Evolutionary conservation across 2,329 filamentous ascomycete genomes (phyloP).

Genomic region (Cadophora malorum): DNA sequence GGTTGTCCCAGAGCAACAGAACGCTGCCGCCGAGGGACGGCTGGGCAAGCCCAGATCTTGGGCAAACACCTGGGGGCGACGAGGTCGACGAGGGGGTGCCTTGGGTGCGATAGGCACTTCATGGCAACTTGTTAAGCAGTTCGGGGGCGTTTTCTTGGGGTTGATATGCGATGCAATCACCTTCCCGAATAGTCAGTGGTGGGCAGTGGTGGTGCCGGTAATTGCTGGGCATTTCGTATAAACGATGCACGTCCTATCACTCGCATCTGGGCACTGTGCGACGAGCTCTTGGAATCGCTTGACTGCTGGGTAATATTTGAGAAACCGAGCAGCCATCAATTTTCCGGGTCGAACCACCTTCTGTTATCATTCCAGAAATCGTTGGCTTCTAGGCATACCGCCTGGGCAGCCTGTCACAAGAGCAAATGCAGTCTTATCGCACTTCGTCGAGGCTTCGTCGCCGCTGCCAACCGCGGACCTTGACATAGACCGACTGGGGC

Average conservation of each 20-base stretch:
- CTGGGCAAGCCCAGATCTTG: slow-evolving; percentile 15
- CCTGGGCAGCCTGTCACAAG: slow-evolving; percentile 15
- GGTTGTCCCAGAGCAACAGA: background rate
- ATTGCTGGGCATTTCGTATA: slow-evolving; percentile 10
- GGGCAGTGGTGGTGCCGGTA: too few relatives aligned
- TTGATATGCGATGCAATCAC: slow-evolving; percentile 11
- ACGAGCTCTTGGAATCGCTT: background rate
- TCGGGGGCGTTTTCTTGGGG: slow-evolving; percentile 14
- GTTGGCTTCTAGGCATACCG: background rate
- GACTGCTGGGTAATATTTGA: slow-evolving; percentile 3
- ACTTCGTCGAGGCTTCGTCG: background rate
- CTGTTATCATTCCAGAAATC: slow-evolving; percentile 18
- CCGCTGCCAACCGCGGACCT: background rate
- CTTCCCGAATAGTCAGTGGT: slow-evolving; percentile 13
- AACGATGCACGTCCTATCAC: background rate
- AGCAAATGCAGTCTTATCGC: background rate
- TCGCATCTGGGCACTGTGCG: background rate
- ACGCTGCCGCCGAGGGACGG: slow-evolving; percentile 10
- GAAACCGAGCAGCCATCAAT: background rate
- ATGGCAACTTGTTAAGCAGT: slow-evolving; percentile 7
- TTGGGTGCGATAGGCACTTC: slow-evolving; percentile 10
- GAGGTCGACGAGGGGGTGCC: background rate
- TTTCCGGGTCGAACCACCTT: slow-evolving; percentile 8
- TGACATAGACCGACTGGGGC: background rate
- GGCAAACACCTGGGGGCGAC: background rate